Evolutionary conservation across 192 early-diverging fungal genomes (phyloP).

Genomic region (Umbelopsis vinacea): DNA sequence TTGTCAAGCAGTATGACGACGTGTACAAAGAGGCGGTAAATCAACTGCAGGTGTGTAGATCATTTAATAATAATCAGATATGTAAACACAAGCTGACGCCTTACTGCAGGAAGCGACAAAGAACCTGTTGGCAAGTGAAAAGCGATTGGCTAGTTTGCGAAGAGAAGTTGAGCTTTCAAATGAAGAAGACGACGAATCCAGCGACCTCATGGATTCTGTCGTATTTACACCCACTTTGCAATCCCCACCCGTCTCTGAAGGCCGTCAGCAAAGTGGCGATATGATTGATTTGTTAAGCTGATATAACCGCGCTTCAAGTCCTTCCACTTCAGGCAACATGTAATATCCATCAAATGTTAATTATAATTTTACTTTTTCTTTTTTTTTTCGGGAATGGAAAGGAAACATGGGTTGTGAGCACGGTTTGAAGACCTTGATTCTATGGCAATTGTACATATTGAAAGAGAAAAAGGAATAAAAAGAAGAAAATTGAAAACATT

Average conservation of each 20-base stretch:
- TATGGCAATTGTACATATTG: conserved; percentile 25
- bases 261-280: not conserved
- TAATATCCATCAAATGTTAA: not conserved
- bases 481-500: not conserved
- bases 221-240: not conserved
- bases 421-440: conserved; percentile 15
- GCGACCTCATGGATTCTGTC: not conserved
- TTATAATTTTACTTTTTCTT: conserved; percentile 5
- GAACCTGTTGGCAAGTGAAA: conserved; percentile 4
- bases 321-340: not conserved
- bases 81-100: not conserved
- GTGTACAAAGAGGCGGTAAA: not conserved
- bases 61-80: not conserved
- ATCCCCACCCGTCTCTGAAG: not conserved
- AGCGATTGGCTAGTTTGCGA: not conserved
- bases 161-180: not conserved
- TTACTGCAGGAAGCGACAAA: not conserved
- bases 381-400: not conserved
- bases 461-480: conserved; percentile 7
- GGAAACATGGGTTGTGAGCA: not conserved
- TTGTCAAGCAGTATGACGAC: not conserved
- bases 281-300: conserved; percentile 14
- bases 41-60: not conserved
- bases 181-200: not conserved
- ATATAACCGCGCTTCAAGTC: not conserved